Evolutionary conservation across 345 rosid genomes (phyloP), one percentile per base, ranked within the genome.

Genomic region (Cochlearia excelsa): DNA sequence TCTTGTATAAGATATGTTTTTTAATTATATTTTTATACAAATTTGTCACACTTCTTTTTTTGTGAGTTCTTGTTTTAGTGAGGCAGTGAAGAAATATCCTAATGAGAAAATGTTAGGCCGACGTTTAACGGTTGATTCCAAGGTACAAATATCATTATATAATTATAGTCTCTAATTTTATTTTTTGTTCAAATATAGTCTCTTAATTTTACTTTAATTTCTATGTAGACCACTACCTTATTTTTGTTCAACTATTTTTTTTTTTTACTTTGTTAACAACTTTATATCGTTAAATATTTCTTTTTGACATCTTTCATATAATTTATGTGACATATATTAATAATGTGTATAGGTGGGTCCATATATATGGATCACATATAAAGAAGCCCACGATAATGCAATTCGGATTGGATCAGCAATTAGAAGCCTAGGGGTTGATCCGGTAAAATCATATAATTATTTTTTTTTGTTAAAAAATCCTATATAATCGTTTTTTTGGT

Each of bases 281-380:
- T 42, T 31, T 27, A 9, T n/a, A 30, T 30, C 30, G 27, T 39
- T n/a, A 9, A 9, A 11, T 29, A 2, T 34, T 11, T 30, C 11
- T 26, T 9, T 33, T 39, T 11, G 9, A 37, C 7, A 10, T 16
- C 4, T 41, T 34, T 41, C 30, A 35, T 43, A 42, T 54, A 23
- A 3, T 46, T 55, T 51, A 30, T n/a, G 44, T 29, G 3, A 16
- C 8, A 4, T 41, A 9, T 11, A 45, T 29, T 38, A 33, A 30
- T 26, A 16, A 27, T 9, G 4, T 44, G 33, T 59, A 51, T 79
- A 93, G 86, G 87, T 56, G 0, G 96, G 96, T 67, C 78, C 96
- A 42, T 89, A 85, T 55, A 79, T 47, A 45, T 93, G 99, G 99
- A 71, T 75, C 54, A 85, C 97, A 11, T 93, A 87, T 68, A 72